These are phyloP conservation scores for Zymoseptoria passerinii DNA, from an alignment of 2,329 filamentous ascomycete genomes.

Conservation along the genomic window DNA sequence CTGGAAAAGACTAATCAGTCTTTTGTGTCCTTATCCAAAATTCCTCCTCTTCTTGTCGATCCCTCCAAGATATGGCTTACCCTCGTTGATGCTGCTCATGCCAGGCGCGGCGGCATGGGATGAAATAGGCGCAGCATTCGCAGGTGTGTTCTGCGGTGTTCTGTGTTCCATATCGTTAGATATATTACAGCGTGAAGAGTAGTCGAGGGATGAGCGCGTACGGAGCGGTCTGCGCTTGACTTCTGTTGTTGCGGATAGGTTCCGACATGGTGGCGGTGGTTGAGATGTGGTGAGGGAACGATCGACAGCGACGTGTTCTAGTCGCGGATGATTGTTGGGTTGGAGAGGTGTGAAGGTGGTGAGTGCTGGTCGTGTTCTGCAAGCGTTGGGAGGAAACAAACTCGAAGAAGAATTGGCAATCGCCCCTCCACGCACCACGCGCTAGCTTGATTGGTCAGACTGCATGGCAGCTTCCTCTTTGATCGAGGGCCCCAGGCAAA, in stretches of 20 bases:
- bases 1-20: conserved; percentile 41
- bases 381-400: background rate
- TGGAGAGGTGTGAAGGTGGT: background rate
- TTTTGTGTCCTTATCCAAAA: background rate
- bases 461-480: background rate
- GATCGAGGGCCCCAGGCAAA: background rate
- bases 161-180: conserved; percentile 45
- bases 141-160: conserved; percentile 96
- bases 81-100: conserved; percentile 93
- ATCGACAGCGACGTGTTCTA: background rate
- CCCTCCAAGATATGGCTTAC: conserved; percentile 46
- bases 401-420: background rate
- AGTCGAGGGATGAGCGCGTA: conserved; percentile 4
- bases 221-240: conserved; percentile 10
- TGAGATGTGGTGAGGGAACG: background rate
- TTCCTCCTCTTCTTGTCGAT: background rate
- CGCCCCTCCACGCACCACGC: too few relatives aligned
- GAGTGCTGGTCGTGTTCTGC: too few relatives aligned
- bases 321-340: background rate
- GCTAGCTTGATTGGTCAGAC: background rate
- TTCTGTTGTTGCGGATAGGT: conserved; percentile 12
- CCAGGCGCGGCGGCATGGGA: conserved; percentile 94
- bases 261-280: conserved; percentile 10
- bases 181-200: background rate
- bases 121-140: conserved; percentile 91